A percentile compares a stretch with the other conserved stretches of the same genome.
These are phyloP conservation scores for Penicillium paneum DNA, from an alignment of 2,329 filamentous ascomycete genomes.

Conservation along the genomic window DNA sequence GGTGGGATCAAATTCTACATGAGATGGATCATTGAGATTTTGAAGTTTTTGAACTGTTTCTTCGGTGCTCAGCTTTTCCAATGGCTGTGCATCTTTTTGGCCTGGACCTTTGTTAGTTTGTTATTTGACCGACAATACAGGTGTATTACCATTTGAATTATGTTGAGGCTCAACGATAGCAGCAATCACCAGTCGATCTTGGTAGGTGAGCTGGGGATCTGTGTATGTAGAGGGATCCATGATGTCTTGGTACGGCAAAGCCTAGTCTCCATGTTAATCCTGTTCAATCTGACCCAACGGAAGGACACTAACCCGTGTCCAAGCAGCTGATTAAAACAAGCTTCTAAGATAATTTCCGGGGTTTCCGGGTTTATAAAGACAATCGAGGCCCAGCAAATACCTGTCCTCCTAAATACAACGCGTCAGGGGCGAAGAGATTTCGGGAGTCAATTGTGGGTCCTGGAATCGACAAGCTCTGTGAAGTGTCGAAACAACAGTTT, in stretches of 20 bases:
- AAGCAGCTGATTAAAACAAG: background rate
- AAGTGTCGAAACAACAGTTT: background rate
- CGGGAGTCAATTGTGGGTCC: slow-evolving; percentile 7
- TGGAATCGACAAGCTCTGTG: background rate
- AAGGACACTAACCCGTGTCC: background rate
- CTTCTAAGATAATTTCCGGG: background rate
- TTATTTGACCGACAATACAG: background rate
- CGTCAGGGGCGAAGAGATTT: slow-evolving; percentile 15
- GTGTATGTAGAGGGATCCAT: slow-evolving; percentile 33
- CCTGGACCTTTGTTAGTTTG: slow-evolving; percentile 6
- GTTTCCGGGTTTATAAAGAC: background rate
- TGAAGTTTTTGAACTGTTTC: slow-evolving; percentile 46
- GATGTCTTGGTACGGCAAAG: background rate
- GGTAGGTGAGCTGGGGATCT: slow-evolving; percentile 36
- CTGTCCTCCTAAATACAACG: background rate
- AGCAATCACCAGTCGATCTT: slow-evolving; percentile 41
- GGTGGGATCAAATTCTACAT: slow-evolving; percentile 53
- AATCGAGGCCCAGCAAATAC: background rate
- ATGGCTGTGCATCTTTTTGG: slow-evolving; percentile 10
- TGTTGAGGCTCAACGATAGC: slow-evolving; percentile 35
- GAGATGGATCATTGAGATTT: slow-evolving; percentile 49
- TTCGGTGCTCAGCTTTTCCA: slow-evolving; percentile 14
- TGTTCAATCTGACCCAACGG: background rate
- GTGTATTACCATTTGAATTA: slow-evolving; percentile 11
- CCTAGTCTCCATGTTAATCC: slow-evolving; percentile 1